Conservation (phyloP, 2,329 filamentous ascomycete genomes). For the Phaeosphaeriaceae sp. region DNA sequence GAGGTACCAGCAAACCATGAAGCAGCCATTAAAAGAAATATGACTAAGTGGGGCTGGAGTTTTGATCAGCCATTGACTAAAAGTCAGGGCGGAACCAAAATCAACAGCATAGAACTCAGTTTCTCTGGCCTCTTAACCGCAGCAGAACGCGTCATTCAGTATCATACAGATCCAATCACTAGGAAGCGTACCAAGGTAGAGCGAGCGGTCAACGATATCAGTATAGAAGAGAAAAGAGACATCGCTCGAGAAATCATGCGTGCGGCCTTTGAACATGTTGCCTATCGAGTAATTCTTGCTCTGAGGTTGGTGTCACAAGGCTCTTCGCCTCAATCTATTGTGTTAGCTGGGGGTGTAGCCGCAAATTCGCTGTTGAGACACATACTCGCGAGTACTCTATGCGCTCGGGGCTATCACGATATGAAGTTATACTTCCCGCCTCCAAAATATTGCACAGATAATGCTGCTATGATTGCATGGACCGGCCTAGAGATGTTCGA, state of each 20-base stretch:
- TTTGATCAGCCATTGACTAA: conserved; percentile 71
- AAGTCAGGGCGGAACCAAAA: conserved; percentile 41
- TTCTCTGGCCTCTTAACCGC: conserved; percentile 75
- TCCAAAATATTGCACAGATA: conserved; percentile 81
- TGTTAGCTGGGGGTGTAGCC: conserved; percentile 90
- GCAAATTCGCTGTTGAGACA: conserved; percentile 79
- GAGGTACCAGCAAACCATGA: conserved; percentile 63
- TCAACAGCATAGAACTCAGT: conserved; percentile 42
- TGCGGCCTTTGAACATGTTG: conserved; percentile 85
- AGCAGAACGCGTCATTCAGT: conserved; percentile 63
- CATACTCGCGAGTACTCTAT: conserved; percentile 67
- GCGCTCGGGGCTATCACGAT: conserved; percentile 68
- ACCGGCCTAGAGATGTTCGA: conserved; percentile 90
- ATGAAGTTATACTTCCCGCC: conserved; percentile 77
- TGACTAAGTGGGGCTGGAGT: conserved; percentile 67
- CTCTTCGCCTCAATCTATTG: conserved; percentile 54
- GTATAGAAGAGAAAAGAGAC: conserved; percentile 65
- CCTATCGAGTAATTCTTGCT: conserved; percentile 73
- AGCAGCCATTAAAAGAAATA: conserved; percentile 60
- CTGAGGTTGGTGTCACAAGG: conserved; percentile 53
- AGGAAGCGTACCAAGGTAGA: conserved; percentile 36
- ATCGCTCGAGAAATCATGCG: conserved; percentile 79
- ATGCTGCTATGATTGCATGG: conserved; percentile 98
- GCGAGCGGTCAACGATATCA: conserved; percentile 51
- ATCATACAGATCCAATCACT: conserved; percentile 39